Percentiles rank a stretch among this genome's conserved stretches.
Conservation (phyloP, 495 filamentous ascomycete genomes). For the Choiromyces venosus region DNA sequence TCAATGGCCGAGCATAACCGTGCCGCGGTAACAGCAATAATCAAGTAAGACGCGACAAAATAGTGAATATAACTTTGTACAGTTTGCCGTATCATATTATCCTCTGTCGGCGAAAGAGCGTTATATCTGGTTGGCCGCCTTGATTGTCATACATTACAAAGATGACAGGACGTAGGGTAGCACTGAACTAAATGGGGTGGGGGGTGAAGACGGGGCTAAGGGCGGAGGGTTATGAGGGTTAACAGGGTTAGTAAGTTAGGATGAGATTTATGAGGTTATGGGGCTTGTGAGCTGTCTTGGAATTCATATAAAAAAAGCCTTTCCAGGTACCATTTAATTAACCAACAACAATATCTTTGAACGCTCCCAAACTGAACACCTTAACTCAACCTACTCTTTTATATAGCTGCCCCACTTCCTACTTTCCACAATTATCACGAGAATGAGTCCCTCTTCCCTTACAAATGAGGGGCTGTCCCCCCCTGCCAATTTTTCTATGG, state of each 20-base stretch:
- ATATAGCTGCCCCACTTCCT: background rate
- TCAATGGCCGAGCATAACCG: constrained; percentile 1
- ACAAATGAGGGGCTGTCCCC: constrained; percentile 28
- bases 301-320: background rate
- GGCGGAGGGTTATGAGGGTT: background rate
- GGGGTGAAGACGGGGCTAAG: background rate
- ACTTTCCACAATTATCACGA: constrained; percentile 19
- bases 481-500: constrained; percentile 40
- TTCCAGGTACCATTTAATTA: background rate
- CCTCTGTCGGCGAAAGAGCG: background rate
- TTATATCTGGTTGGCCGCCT: background rate
- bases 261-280: background rate
- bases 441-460: constrained; percentile 30
- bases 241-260: no score
- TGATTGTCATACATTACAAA: background rate
- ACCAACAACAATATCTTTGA: background rate
- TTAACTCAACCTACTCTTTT: background rate
- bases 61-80: background rate
- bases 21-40: background rate
- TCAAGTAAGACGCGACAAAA: background rate
- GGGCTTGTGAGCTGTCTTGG: background rate
- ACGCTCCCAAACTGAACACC: background rate
- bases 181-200: background rate
- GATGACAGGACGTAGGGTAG: background rate
- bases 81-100: background rate